Evolutionary conservation across 2,329 filamentous ascomycete species (phyloP), one percentile per base, ranked within the genome.

Genomic region (Beauveria sp.): DNA sequence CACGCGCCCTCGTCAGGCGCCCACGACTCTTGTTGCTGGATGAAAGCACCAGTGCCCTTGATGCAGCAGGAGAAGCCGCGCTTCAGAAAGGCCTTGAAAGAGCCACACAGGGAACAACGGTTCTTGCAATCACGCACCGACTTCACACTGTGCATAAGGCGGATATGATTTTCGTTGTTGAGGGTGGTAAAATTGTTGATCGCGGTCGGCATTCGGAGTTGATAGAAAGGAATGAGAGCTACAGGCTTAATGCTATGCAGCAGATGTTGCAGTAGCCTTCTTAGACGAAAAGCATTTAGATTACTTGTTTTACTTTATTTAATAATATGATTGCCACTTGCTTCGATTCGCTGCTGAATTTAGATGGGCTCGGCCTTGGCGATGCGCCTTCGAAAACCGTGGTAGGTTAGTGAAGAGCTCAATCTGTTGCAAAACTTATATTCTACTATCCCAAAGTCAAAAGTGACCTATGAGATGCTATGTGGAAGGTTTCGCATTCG

Each of bases 1-100:
- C 89, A 0, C 78, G 89, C 10, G 88, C 88, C 0, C 75, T 91
- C 2, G 79, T 89, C 2, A 79, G 88, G 0, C 77, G 81, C 54
- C 89, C 89, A 0, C 79, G 84, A 41, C 76, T 92, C 3, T 71
- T 92, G 34, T 80, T 92, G 47, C 76, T 92, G 1, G 89, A 92
- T 66, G 89, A 92, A 75, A 86, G 87, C n/a, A 92, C 89, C 0
- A 86, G 83, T 26, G 86, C 85, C 7, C 75, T 92, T 3, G 89
- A 92, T 67, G 80, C 82, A 0, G 83, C 84, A 65, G 84, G 80
- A 40, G 85, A 88, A 28, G 75, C 76, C 3, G 70, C 84, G 12
- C 79, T 92, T n/a, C 80, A 87, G 47, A 77, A 85, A 5, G 84
- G 83, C 0, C 73, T 89, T 47, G 82, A 86, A 70, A 76, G 71